phyloP scores from a whole-genome alignment of 2,329 filamentous ascomycete species.

The Diplodia scrobiculata region DNA sequence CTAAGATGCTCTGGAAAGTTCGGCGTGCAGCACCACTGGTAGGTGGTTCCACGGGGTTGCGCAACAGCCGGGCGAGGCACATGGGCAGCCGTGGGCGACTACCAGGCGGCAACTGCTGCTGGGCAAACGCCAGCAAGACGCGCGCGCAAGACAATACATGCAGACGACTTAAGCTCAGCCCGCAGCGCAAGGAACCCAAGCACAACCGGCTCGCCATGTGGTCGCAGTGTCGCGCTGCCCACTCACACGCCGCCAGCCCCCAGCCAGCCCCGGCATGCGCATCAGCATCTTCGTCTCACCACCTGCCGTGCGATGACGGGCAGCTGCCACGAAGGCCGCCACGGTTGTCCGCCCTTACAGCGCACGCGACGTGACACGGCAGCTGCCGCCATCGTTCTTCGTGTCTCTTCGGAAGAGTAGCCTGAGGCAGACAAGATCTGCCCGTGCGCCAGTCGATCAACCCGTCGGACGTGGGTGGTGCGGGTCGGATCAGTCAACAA shows the following conservation, averaged over 20 bases:
- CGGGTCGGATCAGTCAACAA: slow-evolving; percentile 10
- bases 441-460: slow-evolving; percentile 20
- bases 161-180: slow-evolving; percentile 26
- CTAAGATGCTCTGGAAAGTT: slow-evolving; percentile 24
- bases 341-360: slow-evolving; percentile 12
- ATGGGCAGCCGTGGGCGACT: slow-evolving; percentile 10
- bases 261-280: slow-evolving; percentile 4
- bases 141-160: slow-evolving; percentile 19
- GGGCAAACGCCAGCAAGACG: slow-evolving; percentile 2
- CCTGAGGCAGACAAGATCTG: slow-evolving; percentile 24
- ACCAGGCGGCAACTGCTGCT: not conserved
- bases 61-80: slow-evolving; percentile 11
- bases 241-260: not conserved
- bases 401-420: slow-evolving; percentile 21
- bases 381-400: slow-evolving; percentile 14
- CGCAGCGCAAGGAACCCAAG: slow-evolving; percentile 26
- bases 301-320: slow-evolving; percentile 19
- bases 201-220: slow-evolving; percentile 25
- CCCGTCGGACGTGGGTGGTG: slow-evolving; percentile 15
- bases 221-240: slow-evolving; percentile 9
- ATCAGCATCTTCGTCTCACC: slow-evolving; percentile 13
- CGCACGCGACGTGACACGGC: slow-evolving; percentile 24
- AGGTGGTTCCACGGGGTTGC: slow-evolving; percentile 9
- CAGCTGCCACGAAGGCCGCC: slow-evolving; percentile 15
- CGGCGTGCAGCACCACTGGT: slow-evolving; percentile 16